A percentile compares a stretch with the other conserved stretches of the same genome.
These are phyloP conservation scores for Pythium guiyangense DNA, from an alignment of 352 stramenopile genomes.

Conservation along the genomic window DNA sequence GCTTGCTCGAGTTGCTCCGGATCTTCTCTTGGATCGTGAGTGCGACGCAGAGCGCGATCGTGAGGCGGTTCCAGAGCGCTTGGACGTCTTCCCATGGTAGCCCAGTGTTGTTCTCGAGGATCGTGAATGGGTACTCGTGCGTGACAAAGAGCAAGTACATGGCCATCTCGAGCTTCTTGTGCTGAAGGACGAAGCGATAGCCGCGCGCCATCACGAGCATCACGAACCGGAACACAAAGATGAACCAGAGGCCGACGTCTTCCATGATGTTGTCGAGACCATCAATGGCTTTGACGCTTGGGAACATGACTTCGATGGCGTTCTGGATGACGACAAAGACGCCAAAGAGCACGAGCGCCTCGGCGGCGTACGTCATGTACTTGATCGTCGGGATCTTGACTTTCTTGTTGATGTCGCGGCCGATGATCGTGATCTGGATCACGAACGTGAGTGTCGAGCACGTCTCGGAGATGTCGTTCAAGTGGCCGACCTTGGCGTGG, in stretches of 20 bases:
- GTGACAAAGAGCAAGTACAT: slow-evolving; percentile 25
- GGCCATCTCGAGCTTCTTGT: slow-evolving; percentile 15
- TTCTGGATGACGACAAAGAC: slow-evolving; percentile 10
- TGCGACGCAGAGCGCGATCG: slow-evolving; percentile 24
- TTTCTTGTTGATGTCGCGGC: slow-evolving; percentile 25
- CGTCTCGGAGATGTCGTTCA: slow-evolving; percentile 37
- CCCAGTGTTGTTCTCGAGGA: slow-evolving; percentile 1
- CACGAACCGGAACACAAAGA: slow-evolving; percentile 32
- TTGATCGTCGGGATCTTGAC: too few relatives aligned
- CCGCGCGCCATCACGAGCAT: slow-evolving; percentile 20
- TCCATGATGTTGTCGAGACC: too few relatives aligned
- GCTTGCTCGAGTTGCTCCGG: too few relatives aligned
- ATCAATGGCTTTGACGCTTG: background rate
- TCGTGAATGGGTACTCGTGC: slow-evolving; percentile 35
- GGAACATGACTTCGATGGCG: slow-evolving; percentile 9
- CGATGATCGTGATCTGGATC: slow-evolving; percentile 38
- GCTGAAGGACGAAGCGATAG: background rate
- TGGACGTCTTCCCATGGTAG: slow-evolving; percentile 35
- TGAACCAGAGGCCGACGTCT: slow-evolving; percentile 24
- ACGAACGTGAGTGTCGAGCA: slow-evolving; percentile 16
- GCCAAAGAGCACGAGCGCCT: slow-evolving; percentile 15
- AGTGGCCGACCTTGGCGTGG: slow-evolving; percentile 7
- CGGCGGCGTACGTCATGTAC: slow-evolving; percentile 1
- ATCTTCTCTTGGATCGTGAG: too few relatives aligned
- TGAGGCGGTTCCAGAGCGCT: slow-evolving; percentile 36